Conservation (phyloP, 73 alveolate genomes). For the Symbiodinium pilosum region DNA sequence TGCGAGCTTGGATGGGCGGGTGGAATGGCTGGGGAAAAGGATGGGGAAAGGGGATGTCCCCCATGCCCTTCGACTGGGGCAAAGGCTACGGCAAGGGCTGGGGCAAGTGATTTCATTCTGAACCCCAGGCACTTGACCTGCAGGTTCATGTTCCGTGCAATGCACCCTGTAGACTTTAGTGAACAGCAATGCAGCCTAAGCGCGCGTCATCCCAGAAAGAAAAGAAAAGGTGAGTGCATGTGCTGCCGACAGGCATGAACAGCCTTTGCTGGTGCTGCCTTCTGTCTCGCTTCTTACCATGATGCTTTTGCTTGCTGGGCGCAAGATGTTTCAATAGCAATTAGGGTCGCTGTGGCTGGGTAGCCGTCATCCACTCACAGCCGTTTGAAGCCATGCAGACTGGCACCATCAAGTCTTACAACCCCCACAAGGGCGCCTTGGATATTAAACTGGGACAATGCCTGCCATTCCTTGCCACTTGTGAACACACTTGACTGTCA, state of each 20-base stretch:
- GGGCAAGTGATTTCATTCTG: conserved; percentile 2
- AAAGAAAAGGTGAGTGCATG: too few relatives aligned
- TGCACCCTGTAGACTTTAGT: not conserved
- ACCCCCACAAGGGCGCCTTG: conserved; percentile 90
- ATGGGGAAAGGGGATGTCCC: conserved; percentile 4
- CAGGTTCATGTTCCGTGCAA: not conserved
- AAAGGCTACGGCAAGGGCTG: conserved; percentile 47
- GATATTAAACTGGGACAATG: too few relatives aligned
- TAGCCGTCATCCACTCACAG: not conserved
- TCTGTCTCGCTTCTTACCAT: too few relatives aligned
- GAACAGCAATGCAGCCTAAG: not conserved
- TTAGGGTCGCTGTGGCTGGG: not conserved
- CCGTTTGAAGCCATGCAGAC: conserved; percentile 40
- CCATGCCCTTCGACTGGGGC: too few relatives aligned
- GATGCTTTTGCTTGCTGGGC: not conserved
- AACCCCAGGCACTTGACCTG: not conserved
- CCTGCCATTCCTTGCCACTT: too few relatives aligned
- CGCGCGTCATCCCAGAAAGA: too few relatives aligned
- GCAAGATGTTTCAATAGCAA: not conserved
- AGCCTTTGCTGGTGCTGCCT: not conserved
- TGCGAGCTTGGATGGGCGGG: conserved; percentile 74
- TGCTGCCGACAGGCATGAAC: not conserved
- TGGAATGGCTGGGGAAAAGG: conserved; percentile 71
- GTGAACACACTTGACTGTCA: not conserved
- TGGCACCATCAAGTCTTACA: conserved; percentile 91